Evolutionary conservation across 176 grass and related monocot genomes (phyloP).

Genomic region (Areca catechu): DNA sequence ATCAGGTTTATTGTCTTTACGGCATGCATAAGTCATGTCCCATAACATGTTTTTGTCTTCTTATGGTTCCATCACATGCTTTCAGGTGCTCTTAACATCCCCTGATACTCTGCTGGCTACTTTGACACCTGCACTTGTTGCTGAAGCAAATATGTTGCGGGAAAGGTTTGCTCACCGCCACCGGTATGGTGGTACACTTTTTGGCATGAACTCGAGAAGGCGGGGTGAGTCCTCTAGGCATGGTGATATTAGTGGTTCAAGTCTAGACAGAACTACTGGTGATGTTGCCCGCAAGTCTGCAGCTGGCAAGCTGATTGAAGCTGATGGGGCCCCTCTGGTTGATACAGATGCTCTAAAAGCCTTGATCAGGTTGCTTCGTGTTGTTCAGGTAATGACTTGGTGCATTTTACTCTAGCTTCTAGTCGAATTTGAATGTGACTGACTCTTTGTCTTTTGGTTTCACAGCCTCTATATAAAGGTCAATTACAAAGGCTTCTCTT

Average conservation of each 20-base stretch:
- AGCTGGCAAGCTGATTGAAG: constrained; percentile 68
- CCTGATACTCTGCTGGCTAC: constrained; percentile 92
- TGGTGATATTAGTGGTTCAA: constrained; percentile 38
- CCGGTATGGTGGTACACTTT: constrained; percentile 48
- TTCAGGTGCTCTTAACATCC: constrained; percentile 93
- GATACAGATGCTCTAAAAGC: constrained; percentile 75
- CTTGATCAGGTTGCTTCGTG: constrained; percentile 72
- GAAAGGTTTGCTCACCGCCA: constrained; percentile 96
- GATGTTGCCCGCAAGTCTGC: constrained; percentile 49
- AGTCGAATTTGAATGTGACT: not conserved
- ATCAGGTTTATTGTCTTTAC: too few species aligned
- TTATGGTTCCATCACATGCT: not conserved
- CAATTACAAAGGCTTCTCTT: constrained; percentile 87
- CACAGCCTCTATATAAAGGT: constrained; percentile 89
- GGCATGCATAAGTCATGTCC: too few species aligned
- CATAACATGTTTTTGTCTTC: too few species aligned
- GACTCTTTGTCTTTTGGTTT: constrained; percentile 11
- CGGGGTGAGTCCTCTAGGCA: constrained; percentile 81
- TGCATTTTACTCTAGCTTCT: too few species aligned
- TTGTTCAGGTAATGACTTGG: constrained; percentile 75
- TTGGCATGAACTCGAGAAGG: constrained; percentile 83
- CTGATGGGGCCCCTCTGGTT: constrained; percentile 76
- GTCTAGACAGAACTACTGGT: constrained; percentile 46
- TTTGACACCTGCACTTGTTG: constrained; percentile 86
- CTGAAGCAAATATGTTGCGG: constrained; percentile 93